Base-by-base conservation (phyloP, 192 early-diverging fungal genomes). In the Coemansia sp. region DNA sequence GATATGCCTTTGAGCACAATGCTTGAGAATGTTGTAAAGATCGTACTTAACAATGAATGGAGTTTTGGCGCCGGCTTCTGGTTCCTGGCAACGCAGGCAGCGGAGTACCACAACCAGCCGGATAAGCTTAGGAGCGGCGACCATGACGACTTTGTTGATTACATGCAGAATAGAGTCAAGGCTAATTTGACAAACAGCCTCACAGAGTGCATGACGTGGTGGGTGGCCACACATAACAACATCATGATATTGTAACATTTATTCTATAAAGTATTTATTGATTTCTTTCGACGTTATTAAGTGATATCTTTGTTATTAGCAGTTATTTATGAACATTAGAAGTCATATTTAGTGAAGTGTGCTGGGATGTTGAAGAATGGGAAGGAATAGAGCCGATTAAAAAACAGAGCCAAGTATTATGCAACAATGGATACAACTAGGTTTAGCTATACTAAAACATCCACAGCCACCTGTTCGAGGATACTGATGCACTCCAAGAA, bases 61-160 rank as follows among this genome's bases (percentile, higher is more conserved):
- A 54, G 30, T n/a, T 67, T 77, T 72, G 69, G 40, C 4, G 64
- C 74, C 7, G 69, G 64, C 10, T 70, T 68, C 34, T 77, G 74
- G 74, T 77, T 62, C 25, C 61, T 77, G 2, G 65, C 55, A 0
- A 68, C 22, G 0, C 31, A 72, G 31, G 69, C 69, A 10, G 5
- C 64, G 2, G 36, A 25, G 0, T 77, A 45, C 54, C 61, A 68
- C 31, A 52, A 57, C 25, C 27, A 50, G 20, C 17, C 0, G 6
- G 41, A 37, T 8, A 20, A 45, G 41, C 19, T 60, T 22, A 29
- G 30, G 33, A 54, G 30, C 17, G 52, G 29, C 30, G 33, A 25
- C 7, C 11, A 19, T 4, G 15, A 31, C 7, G 52, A 54, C n/a
- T 54, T 54, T 33, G 15, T 31, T 54, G 29, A 54, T n/a, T 54